Evolutionary conservation across 495 filamentous ascomycete genomes (phyloP).

Genomic region (Corynascus novoguineensis): DNA sequence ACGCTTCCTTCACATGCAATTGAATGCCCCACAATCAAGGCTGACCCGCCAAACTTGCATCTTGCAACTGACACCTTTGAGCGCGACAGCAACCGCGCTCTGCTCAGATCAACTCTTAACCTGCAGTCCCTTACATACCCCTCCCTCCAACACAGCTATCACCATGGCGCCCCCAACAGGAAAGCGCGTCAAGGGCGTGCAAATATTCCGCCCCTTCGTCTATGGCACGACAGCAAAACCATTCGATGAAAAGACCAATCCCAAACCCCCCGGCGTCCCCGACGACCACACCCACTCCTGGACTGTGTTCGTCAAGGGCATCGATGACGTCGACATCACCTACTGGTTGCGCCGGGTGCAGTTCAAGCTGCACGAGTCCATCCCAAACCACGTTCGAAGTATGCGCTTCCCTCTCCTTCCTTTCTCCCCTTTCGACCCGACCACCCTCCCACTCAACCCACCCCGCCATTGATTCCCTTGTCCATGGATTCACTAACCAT

Average conservation of each 20-base stretch:
- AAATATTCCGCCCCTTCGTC: constrained; percentile 72
- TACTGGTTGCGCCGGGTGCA: constrained; percentile 96
- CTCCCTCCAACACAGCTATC: not conserved
- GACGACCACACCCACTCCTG: constrained; percentile 91
- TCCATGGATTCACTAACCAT: not conserved
- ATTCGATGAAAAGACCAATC: constrained; percentile 57
- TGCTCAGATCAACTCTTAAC: too few relatives aligned
- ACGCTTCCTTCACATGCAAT: too few relatives aligned
- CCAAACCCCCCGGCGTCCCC: constrained; percentile 60
- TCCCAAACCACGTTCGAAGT: constrained; percentile 78
- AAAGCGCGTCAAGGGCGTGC: constrained; percentile 61
- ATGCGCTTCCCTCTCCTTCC: constrained; percentile 10
- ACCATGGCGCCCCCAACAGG: constrained; percentile 50
- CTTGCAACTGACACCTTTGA: not conserved
- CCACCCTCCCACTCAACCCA: not conserved
- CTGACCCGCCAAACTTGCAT: constrained; percentile 11
- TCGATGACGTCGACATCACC: constrained; percentile 80
- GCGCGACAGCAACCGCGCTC: not conserved
- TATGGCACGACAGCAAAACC: constrained; percentile 72
- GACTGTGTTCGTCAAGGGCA: constrained; percentile 83
- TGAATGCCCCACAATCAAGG: constrained; percentile 22
- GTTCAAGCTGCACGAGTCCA: constrained; percentile 96
- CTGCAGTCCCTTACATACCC: too few relatives aligned
- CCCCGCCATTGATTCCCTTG: too few relatives aligned
- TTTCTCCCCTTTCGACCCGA: not conserved